Base-by-base conservation (phyloP, 805 yeast genomes). In the Sugiyamaella americana region DNA sequence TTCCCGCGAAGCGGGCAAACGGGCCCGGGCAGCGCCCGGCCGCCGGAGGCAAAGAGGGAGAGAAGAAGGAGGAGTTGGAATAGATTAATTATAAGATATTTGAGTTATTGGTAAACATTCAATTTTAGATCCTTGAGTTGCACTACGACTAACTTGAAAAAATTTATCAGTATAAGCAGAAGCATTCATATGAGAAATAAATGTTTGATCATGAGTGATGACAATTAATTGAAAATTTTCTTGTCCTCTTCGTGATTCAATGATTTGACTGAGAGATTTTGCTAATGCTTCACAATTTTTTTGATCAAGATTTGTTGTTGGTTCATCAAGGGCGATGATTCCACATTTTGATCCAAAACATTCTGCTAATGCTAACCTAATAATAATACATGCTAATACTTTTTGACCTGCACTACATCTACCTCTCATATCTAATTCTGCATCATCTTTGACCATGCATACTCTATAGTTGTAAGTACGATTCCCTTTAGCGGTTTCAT, bases 331-430 rank as follows among this genome's bases (percentile, higher is more conserved):
- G 0, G 98, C 95, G 56, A 93, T 87, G 65, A 93, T 84, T 42
- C 98, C 98, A 69, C 96, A 91, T 60, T 85, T 87, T 1, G 81
- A 74, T 5, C 98, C 98, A 69, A 93, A 91, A 58, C 97, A 87
- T 64, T 93, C 98, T 1, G 98, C 93, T 41, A 93, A 69, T 0
- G 97, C 96, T 47, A 93, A 67, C 46, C 99, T 73, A 47, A 93
- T 91, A 26, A 93, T 80, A 41, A 93, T 89, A 35, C 94, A 83
- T 0, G 98, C 96, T 40, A 93, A 66, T 3, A 93, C 97, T 58
- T 88, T 87, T 64, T 93, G 99, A 0, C 99, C 99, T 0, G 98
- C 98, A 1, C 96, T 87, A 63, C 99, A 93, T 48, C 98, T 70
- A 0, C 98, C 99, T 51, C 99, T 76, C 99, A 93, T 93, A 61